phyloP scores from a whole-genome alignment of 257 asterid genomes.

The Forsythia viridissima region DNA sequence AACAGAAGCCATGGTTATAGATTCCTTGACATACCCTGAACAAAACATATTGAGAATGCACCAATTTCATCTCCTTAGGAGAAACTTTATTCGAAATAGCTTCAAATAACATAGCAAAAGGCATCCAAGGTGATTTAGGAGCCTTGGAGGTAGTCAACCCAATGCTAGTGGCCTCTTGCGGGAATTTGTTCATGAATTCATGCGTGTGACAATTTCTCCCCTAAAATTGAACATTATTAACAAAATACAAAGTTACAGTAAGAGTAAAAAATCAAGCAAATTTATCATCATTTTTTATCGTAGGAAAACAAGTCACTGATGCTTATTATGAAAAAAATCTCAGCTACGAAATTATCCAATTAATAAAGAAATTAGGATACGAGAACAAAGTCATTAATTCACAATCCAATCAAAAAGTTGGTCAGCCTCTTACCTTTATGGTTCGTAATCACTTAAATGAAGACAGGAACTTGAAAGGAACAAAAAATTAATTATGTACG shows the following conservation, averaged over 20 bases:
- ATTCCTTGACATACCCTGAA: slow-evolving; percentile 34
- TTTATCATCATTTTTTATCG: background rate
- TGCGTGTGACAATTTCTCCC: slow-evolving; percentile 2
- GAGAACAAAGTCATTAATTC: background rate
- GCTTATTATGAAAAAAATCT: background rate
- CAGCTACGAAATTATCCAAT: background rate
- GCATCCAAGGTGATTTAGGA: slow-evolving; percentile 49
- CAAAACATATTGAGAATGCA: slow-evolving; percentile 32
- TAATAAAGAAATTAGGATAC: background rate
- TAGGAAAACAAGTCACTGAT: background rate
- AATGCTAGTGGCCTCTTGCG: slow-evolving; percentile 21
- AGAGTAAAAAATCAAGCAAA: background rate
- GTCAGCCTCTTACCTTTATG: background rate
- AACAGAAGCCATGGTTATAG: background rate
- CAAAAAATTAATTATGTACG: no score
- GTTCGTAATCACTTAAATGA: background rate
- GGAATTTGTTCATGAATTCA: slow-evolving; percentile 7
- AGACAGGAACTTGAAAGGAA: no score
- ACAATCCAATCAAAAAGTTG: background rate
- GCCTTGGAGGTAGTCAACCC: slow-evolving; percentile 25
- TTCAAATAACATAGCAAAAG: slow-evolving; percentile 36
- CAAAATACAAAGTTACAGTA: background rate
- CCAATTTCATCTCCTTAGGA: slow-evolving; percentile 26
- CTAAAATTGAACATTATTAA: slow-evolving; percentile 18
- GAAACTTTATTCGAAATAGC: slow-evolving; percentile 37